Conservation (phyloP, 1,284 basidiomycete species). For the Ganoderma lucidum region DNA sequence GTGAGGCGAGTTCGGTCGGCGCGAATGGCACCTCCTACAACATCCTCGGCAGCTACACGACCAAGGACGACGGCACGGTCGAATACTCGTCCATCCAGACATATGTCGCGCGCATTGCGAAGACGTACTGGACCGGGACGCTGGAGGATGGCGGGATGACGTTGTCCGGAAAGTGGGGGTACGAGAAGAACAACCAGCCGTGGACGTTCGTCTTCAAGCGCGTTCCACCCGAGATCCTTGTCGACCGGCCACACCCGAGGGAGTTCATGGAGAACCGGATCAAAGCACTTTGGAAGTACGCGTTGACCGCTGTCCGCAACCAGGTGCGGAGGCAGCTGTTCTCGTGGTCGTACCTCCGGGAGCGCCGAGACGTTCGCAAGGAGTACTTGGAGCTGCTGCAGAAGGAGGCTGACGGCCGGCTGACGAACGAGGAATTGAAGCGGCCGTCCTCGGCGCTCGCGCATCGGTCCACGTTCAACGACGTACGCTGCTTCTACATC, state of each 20-base stretch:
- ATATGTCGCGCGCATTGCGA: conserved; percentile 18
- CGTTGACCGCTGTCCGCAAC: conserved; percentile 10
- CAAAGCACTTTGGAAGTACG: conserved; percentile 25
- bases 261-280: conserved; percentile 9
- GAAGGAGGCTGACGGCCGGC: conserved; percentile 12
- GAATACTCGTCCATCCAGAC: conserved; percentile 23
- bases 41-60: conserved; percentile 14
- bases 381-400: conserved; percentile 22
- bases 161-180: conserved; percentile 26
- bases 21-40: conserved; percentile 17
- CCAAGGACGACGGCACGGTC: conserved; percentile 9
- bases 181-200: conserved; percentile 9
- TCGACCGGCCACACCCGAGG: conserved; percentile 15
- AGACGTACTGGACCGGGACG: conserved; percentile 16
- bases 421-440: conserved; percentile 16
- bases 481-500: conserved; percentile 16
- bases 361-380: conserved; percentile 17
- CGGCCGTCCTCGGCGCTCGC: conserved; percentile 16
- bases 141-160: conserved; percentile 21
- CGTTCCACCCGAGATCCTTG: conserved; percentile 17
- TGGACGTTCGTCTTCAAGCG: conserved; percentile 24
- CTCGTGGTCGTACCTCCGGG: conserved; percentile 25
- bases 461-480: conserved; percentile 15
- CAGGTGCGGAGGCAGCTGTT: conserved; percentile 23
- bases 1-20: conserved; percentile 12